Base-by-base conservation (phyloP, 768 basidiomycete genomes). In the Mycena alexandri region DNA sequence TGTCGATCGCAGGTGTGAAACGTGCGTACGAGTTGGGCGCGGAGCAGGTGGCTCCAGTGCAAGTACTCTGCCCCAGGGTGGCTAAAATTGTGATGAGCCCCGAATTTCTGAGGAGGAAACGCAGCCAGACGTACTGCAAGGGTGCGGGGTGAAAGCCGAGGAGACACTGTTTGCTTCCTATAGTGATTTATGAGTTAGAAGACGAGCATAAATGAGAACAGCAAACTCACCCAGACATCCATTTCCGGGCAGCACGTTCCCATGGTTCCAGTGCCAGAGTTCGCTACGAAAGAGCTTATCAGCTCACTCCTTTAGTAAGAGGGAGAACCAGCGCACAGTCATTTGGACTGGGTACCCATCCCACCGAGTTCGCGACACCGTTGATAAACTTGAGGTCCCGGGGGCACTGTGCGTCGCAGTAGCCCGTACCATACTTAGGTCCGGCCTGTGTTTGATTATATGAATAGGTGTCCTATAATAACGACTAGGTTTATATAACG, bases 381-480 rank as follows among this genome's bases (percentile, higher is more conserved):
- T n/a, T n/a, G n/a, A n/a, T n/a, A n/a, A n/a, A n/a, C n/a, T n/a
- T n/a, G n/a, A n/a, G n/a, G n/a, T n/a, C n/a, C n/a, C n/a, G n/a
- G n/a, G n/a, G n/a, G n/a, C n/a, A n/a, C n/a, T n/a, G n/a, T n/a
- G n/a, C n/a, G n/a, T n/a, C n/a, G n/a, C n/a, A n/a, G n/a, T n/a
- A n/a, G n/a, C n/a, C n/a, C n/a, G n/a, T n/a, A n/a, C n/a, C n/a
- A n/a, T n/a, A n/a, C n/a, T n/a, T 69, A 60, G 11, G 56, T 54
- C n/a, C n/a, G n/a, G n/a, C n/a, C n/a, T n/a, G n/a, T n/a, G n/a
- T n/a, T n/a, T n/a, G n/a, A n/a, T n/a, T n/a, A n/a, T n/a, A n/a
- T n/a, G n/a, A n/a, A n/a, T n/a, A n/a, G n/a, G n/a, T n/a, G 87
- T 87, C 52, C 87, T 87, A 77, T 85, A 89, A 75, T 86, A 78